Conservation (phyloP, 73 alveolate species). For the Paramecium bursaria region DNA sequence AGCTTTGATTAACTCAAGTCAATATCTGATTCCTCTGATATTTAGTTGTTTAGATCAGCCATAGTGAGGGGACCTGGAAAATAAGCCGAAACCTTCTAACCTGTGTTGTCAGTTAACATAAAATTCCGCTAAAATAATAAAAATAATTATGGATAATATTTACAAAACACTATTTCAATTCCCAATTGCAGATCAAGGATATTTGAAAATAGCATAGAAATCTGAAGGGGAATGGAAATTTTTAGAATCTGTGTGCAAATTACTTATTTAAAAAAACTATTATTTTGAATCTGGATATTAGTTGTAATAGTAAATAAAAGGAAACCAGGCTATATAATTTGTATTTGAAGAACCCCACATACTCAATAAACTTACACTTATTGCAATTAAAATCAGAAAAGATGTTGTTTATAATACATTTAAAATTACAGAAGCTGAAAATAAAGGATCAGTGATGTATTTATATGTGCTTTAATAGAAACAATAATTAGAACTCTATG, state of each 20-base stretch:
- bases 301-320: neutral
- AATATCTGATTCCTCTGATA: slow-evolving; percentile 16
- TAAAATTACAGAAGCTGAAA: neutral
- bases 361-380: slow-evolving; percentile 7
- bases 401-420: slow-evolving; percentile 38
- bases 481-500: slow-evolving; percentile 18
- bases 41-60: slow-evolving; percentile 42
- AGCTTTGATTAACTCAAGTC: slow-evolving; percentile 45
- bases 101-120: slow-evolving; percentile 17
- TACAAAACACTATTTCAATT: no score
- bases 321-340: neutral
- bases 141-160: no score
- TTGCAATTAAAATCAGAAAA: slow-evolving; percentile 28
- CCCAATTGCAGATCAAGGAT: no score
- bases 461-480: neutral
- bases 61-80: slow-evolving; percentile 48
- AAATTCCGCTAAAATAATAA: no score
- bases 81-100: slow-evolving; percentile 32
- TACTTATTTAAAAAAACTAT: neutral
- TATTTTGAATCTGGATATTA: neutral
- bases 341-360: neutral
- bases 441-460: neutral
- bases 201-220: neutral
- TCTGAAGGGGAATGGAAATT: slow-evolving; percentile 1
- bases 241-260: neutral